Base-by-base conservation (phyloP, 371 early-diverging fungal genomes). In the Apophysomyces elegans region DNA sequence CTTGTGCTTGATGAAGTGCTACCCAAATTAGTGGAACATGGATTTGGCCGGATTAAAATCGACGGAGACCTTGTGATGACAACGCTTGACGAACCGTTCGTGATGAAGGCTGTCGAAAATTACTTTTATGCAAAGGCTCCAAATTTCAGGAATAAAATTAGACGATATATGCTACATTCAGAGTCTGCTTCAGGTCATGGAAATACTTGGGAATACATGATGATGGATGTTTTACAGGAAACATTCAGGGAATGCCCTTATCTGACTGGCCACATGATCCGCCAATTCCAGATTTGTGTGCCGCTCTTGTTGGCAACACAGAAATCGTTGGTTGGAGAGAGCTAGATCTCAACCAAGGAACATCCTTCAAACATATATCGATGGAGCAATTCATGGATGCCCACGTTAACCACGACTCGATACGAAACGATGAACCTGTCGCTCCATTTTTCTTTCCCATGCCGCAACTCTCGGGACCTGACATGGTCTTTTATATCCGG, bases 371-470 rank as follows among this genome's bases (percentile, higher is more conserved):
- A 46, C 47, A 46, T 46, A 46, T 46, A 5, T 46, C 47, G 47
- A 50, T 50, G 21, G 21, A 50, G 50, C 50, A 46, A 46, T 46
- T 46, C n/a, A 46, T 46, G 47, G 50, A 50, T n/a, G 50, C 5
- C 50, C 50, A 50, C 21, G 21, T 21, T 18, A 50, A 50, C 21
- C n/a, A 50, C 21, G 6, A 50, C 21, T 50, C 50, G 50, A 50
- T 18, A 18, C 50, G 21, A 50, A 18, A 50, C 2, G 50, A 7
- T 9, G 21, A 21, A 18, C 50, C 50, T 50, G 50, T 50, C 21
- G 50, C 50, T 0, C 50, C 21, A 50, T 50, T 50, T 50, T 50
- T 18, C 50, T 50, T 50, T 18, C 50, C 50, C 7, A 18, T 9
- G 21, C 21, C 50, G 21, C 50, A 18, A n/a, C 4, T 50, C 50